These are phyloP conservation scores for Pleurotus cornucopiae DNA, from an alignment of 768 basidiomycete species.

Conservation along the genomic window DNA sequence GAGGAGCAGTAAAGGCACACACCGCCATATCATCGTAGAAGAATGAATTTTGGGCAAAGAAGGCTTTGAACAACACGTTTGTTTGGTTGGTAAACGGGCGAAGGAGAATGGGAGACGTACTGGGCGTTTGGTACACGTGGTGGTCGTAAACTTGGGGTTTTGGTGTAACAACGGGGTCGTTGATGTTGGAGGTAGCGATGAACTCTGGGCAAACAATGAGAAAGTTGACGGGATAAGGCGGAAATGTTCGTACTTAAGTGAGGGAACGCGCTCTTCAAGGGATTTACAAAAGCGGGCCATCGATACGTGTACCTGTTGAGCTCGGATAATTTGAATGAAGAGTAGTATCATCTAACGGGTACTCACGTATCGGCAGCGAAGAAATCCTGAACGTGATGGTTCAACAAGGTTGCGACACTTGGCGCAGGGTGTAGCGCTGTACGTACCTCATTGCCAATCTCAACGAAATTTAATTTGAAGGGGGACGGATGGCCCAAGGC, in stretches of 20 bases:
- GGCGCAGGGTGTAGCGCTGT: background rate
- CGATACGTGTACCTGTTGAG: conserved; percentile 38
- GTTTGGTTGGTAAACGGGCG: background rate
- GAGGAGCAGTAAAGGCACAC: background rate
- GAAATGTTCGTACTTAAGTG: conserved; percentile 29
- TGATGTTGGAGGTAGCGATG: conserved; percentile 47
- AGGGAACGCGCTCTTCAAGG: conserved; percentile 40
- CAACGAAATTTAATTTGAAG: conserved; percentile 43
- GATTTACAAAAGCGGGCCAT: conserved; percentile 39
- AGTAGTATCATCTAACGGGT: background rate
- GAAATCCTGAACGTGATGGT: conserved; percentile 10
- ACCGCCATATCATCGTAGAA: conserved; percentile 35
- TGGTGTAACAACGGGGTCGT: conserved; percentile 41
- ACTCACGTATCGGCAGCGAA: conserved; percentile 14
- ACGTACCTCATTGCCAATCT: conserved; percentile 50
- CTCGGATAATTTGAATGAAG: background rate
- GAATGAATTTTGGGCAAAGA: conserved; percentile 38
- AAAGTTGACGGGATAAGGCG: background rate
- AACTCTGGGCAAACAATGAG: conserved; percentile 31
- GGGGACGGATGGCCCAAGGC: conserved; percentile 54
- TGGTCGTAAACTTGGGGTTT: conserved; percentile 51
- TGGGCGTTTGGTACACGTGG: conserved; percentile 57
- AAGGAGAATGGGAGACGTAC: conserved; percentile 20
- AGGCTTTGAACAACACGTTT: conserved; percentile 19
- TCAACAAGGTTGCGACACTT: background rate